Evolutionary conservation across 352 stramenopile species (phyloP).

Genomic region (Phytophthora pinifolia): DNA sequence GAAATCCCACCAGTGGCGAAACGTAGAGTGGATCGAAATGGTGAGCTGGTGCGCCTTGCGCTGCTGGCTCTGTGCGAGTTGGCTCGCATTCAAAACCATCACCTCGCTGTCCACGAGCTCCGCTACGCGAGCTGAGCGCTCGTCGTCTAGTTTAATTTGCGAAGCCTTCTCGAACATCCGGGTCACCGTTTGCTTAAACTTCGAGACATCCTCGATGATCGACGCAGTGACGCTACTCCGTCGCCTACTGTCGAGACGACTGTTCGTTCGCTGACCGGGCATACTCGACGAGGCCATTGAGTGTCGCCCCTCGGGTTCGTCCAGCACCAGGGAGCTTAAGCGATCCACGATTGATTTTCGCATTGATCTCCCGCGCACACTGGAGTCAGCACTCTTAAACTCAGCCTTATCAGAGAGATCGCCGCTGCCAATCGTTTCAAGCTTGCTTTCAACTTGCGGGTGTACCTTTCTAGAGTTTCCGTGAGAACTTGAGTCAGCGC

Average conservation of each 20-base stretch:
- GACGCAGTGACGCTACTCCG: constrained; percentile 32
- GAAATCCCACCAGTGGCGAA: constrained; percentile 65
- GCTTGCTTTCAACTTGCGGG: constrained; percentile 21
- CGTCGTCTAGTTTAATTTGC: constrained; percentile 36
- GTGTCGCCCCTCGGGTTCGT: constrained; percentile 8
- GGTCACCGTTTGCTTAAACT: constrained; percentile 36
- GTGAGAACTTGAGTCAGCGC: neutral
- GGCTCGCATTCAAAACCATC: constrained; percentile 58
- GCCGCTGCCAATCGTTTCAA: constrained; percentile 14
- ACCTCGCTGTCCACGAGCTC: constrained; percentile 63
- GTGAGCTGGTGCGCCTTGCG: constrained; percentile 48
- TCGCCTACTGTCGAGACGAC: constrained; percentile 16
- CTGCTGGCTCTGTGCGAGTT: constrained; percentile 60
- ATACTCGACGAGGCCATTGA: constrained; percentile 7
- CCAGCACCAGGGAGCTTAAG: constrained; percentile 17
- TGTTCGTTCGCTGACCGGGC: constrained; percentile 8
- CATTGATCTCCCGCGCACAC: constrained; percentile 11
- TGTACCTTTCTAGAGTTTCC: constrained; percentile 22
- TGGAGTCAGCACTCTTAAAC: neutral
- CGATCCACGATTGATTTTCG: constrained; percentile 17
- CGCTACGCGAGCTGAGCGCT: constrained; percentile 41
- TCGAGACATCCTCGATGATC: constrained; percentile 33
- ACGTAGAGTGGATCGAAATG: constrained; percentile 62
- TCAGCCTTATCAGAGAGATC: constrained; percentile 9
- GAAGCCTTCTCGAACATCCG: constrained; percentile 45